These are phyloP conservation scores for Zasmidium angulare DNA, from an alignment of 2,329 filamentous ascomycete species.

Conservation along the genomic window DNA sequence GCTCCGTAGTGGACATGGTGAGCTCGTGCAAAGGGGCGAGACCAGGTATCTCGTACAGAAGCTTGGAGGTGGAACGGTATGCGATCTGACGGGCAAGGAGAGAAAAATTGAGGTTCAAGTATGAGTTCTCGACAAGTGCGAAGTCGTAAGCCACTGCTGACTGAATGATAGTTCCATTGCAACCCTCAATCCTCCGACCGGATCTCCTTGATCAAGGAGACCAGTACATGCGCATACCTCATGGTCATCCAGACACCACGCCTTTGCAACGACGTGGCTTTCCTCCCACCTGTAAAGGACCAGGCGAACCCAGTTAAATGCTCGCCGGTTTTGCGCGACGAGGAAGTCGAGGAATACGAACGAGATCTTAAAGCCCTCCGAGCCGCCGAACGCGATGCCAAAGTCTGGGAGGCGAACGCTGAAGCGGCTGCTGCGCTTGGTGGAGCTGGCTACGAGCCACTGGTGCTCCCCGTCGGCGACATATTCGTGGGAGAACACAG, in stretches of 20 bases:
- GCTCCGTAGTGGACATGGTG: constrained; percentile 39
- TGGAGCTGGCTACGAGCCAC: constrained; percentile 6
- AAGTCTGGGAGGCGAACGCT: constrained; percentile 23
- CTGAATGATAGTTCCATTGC: constrained; percentile 63
- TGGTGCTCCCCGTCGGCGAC: constrained; percentile 50
- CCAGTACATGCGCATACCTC: constrained; percentile 85
- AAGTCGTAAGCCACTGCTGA: background rate
- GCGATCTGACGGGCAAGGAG: constrained; percentile 79
- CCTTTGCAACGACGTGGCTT: constrained; percentile 83
- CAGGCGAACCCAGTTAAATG: constrained; percentile 76
- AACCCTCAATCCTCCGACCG: constrained; percentile 72
- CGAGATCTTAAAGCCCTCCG: constrained; percentile 25
- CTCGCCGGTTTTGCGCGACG: constrained; percentile 64
- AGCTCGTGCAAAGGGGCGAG: constrained; percentile 75
- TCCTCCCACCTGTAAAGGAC: constrained; percentile 76
- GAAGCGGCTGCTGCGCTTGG: constrained; percentile 34
- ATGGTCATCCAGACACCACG: constrained; percentile 91
- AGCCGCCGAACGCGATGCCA: constrained; percentile 20
- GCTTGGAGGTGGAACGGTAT: constrained; percentile 75
- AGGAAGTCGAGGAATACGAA: constrained; percentile 45
- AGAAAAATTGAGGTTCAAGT: constrained; percentile 80
- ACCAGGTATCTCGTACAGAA: constrained; percentile 83
- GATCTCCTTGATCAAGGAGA: constrained; percentile 91
- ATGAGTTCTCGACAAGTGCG: constrained; percentile 5
- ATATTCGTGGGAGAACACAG: constrained; percentile 59